phyloP scores from a whole-genome alignment of 2,329 filamentous ascomycete species.

The Graphilbum ipis-grandicollis region DNA sequence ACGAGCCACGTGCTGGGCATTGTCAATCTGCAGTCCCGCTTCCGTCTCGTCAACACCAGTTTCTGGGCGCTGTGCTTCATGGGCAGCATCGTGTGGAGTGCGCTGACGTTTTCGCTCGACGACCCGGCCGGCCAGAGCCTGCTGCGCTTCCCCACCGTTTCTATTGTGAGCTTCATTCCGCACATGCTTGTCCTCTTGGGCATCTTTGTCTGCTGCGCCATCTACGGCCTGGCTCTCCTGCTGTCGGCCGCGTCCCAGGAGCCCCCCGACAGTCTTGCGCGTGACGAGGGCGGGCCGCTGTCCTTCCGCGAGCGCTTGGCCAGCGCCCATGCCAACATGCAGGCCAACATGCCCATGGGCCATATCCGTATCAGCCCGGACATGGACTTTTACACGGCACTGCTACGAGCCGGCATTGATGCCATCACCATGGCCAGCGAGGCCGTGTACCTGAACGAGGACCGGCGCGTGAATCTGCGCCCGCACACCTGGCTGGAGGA shows the following conservation, averaged over 20 bases:
- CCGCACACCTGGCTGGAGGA: slow-evolving; percentile 83
- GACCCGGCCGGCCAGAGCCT: slow-evolving; percentile 47
- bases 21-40: slow-evolving; percentile 60
- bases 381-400: slow-evolving; percentile 89
- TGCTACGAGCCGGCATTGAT: slow-evolving; percentile 73
- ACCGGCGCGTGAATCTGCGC: slow-evolving; percentile 52
- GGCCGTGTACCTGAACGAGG: slow-evolving; percentile 89
- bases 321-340: slow-evolving; percentile 72
- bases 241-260: slow-evolving; percentile 44
- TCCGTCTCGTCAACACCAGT: slow-evolving; percentile 70
- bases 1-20: slow-evolving; percentile 72
- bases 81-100: slow-evolving; percentile 64
- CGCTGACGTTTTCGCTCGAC: slow-evolving; percentile 42
- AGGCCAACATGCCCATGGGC: slow-evolving; percentile 74
- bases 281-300: slow-evolving; percentile 8
- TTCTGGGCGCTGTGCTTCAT: slow-evolving; percentile 89
- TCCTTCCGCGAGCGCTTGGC: slow-evolving; percentile 42
- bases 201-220: slow-evolving; percentile 55
- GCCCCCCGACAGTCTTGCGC: slow-evolving; percentile 4
- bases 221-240: slow-evolving; percentile 61
- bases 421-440: slow-evolving; percentile 87
- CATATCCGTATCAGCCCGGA: slow-evolving; percentile 65
- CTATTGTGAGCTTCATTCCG: slow-evolving; percentile 85
- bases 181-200: slow-evolving; percentile 76
- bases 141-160: slow-evolving; percentile 81